Percentiles rank a stretch among this genome's conserved stretches.
Evolutionary conservation across 768 basidiomycete species (phyloP).

Genomic region (Trametes coccinea): DNA sequence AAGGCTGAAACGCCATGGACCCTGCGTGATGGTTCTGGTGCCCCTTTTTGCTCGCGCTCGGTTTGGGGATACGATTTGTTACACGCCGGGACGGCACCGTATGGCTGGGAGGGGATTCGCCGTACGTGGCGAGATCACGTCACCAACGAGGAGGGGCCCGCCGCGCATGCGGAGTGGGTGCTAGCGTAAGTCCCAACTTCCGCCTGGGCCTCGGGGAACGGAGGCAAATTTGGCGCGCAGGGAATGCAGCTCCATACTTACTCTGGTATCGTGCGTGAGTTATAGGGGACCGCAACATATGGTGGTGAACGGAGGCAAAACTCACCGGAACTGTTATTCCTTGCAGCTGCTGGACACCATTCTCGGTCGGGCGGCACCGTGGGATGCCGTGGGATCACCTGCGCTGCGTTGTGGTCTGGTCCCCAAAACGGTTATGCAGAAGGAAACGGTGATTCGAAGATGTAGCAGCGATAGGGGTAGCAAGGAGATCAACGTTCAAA

Average conservation of each 20-base stretch:
- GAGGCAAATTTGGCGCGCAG: conserved; percentile 10
- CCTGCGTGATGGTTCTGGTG: conserved; percentile 1
- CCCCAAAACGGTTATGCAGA: no score
- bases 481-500: no score
- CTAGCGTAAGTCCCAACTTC: not conserved
- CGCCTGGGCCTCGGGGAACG: conserved; percentile 3
- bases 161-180: not conserved
- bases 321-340: not conserved
- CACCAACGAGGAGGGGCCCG: not conserved
- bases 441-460: no score
- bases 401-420: no score
- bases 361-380: not conserved
- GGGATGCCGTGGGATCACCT: no score
- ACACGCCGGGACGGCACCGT: not conserved
- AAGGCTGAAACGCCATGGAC: conserved; percentile 4
- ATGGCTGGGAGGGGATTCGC: not conserved
- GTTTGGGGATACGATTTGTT: not conserved
- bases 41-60: conserved; percentile 3
- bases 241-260: conserved; percentile 15
- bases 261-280: not conserved
- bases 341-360: not conserved
- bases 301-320: conserved; percentile 7
- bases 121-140: not conserved
- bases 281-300: not conserved
- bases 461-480: no score